phyloP scores from a whole-genome alignment of 2,329 filamentous ascomycete genomes.

The Sarocladiaceae sp. region DNA sequence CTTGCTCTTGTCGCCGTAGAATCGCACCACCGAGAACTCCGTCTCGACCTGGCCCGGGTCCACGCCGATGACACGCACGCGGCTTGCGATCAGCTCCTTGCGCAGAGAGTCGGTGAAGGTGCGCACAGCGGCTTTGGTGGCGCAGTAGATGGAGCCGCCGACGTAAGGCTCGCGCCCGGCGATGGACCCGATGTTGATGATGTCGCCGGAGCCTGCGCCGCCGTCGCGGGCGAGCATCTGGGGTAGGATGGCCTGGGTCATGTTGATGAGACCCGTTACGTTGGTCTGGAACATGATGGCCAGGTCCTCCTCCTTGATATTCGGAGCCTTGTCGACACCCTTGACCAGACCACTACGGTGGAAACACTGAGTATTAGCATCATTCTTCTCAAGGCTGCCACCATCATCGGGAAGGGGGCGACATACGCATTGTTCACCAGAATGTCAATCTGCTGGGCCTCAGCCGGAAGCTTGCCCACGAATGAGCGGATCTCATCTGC shows the following conservation, averaged over 20 bases:
- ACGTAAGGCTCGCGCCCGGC: constrained; percentile 80
- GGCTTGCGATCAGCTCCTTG: constrained; percentile 73
- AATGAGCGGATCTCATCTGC: constrained; percentile 67
- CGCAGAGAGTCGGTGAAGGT: constrained; percentile 78
- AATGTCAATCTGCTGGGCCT: constrained; percentile 79
- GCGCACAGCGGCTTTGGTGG: constrained; percentile 84
- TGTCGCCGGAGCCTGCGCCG: constrained; percentile 70
- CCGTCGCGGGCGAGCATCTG: constrained; percentile 72
- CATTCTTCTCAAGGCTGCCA: background rate
- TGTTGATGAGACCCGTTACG: constrained; percentile 88
- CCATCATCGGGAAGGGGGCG: background rate
- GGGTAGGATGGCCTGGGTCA: constrained; percentile 86
- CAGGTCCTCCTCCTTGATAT: constrained; percentile 80
- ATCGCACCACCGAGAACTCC: constrained; percentile 85
- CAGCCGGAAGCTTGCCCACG: constrained; percentile 65
- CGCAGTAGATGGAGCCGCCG: constrained; percentile 87
- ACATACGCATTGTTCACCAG: constrained; percentile 93
- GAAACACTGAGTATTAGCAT: too few relatives aligned
- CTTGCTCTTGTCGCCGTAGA: constrained; percentile 82
- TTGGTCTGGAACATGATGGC: constrained; percentile 87
- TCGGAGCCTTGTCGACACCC: constrained; percentile 77
- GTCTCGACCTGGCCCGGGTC: constrained; percentile 94
- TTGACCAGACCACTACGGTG: constrained; percentile 71
- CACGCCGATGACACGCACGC: constrained; percentile 79
- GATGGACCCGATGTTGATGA: constrained; percentile 91